Percentiles rank a stretch among this genome's conserved stretches.
phyloP scores from a whole-genome alignment of 2,329 filamentous ascomycete genomes.

The Cladosporium velox region DNA sequence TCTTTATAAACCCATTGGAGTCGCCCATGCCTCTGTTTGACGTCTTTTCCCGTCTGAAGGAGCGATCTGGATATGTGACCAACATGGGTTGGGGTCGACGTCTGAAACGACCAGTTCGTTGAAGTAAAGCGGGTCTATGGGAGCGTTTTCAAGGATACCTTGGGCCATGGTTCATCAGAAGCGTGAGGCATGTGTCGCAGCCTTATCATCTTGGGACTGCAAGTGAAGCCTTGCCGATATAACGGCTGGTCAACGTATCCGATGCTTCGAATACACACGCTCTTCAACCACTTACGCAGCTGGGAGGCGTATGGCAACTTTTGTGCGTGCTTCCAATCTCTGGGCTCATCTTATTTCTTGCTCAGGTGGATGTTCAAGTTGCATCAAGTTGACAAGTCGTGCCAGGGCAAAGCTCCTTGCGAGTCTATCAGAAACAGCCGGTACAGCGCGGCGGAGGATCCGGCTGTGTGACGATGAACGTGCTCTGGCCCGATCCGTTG shows the following conservation, averaged over 20 bases:
- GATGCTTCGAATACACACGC: not conserved
- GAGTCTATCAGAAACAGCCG: not conserved
- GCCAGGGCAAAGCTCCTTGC: not conserved
- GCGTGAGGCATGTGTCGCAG: not conserved
- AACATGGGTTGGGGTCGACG: not conserved
- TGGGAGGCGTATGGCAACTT: not conserved
- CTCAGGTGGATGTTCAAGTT: not conserved
- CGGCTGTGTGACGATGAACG: not conserved
- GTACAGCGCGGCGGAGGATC: not conserved
- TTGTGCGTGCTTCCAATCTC: not conserved
- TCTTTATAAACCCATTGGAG: conserved; percentile 1
- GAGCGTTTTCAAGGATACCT: not conserved
- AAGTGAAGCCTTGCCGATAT: not conserved
- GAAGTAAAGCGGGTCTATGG: not conserved
- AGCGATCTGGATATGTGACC: not conserved
- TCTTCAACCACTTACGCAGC: not conserved
- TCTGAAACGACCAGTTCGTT: conserved; percentile 1
- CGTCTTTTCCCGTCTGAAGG: not conserved
- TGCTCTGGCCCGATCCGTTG: not conserved
- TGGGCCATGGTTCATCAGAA: not conserved
- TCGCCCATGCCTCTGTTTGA: not conserved
- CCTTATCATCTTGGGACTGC: not conserved
- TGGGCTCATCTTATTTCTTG: not conserved
- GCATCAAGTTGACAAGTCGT: not conserved
- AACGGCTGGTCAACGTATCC: not conserved